phyloP scores from a whole-genome alignment of 805 yeast genomes.

The Brettanomyces nanus region DNA sequence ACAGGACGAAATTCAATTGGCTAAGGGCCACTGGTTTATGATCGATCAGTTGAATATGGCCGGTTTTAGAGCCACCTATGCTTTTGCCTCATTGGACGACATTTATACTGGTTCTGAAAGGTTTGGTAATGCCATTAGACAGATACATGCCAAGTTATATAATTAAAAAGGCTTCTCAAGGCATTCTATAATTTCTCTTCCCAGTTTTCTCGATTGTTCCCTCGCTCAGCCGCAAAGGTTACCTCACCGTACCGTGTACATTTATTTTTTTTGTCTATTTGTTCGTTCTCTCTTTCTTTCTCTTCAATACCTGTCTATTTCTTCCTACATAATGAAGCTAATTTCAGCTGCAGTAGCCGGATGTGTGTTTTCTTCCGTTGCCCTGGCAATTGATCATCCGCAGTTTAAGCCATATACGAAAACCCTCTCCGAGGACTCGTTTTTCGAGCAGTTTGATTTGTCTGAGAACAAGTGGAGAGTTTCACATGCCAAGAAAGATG shows the following conservation, averaged over 20 bases:
- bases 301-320: too few relatives aligned
- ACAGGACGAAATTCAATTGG: conserved; percentile 20
- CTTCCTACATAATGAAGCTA: conserved; percentile 7
- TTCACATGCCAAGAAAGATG: conserved; percentile 48
- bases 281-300: too few relatives aligned
- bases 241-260: too few relatives aligned
- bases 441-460: conserved; percentile 58
- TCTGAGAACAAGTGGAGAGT: conserved; percentile 44
- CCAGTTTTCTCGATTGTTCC: too few relatives aligned
- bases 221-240: too few relatives aligned
- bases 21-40: conserved; percentile 29
- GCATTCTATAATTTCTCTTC: too few relatives aligned
- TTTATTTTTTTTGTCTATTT: too few relatives aligned
- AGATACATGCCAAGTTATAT: conserved; percentile 11
- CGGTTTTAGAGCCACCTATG: conserved; percentile 27
- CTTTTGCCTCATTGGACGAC: conserved; percentile 21
- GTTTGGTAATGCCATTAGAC: conserved; percentile 18
- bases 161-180: too few relatives aligned
- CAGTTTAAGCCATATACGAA: conserved; percentile 31
- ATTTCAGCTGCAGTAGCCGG: conserved; percentile 9
- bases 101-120: conserved; percentile 20
- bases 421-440: conserved; percentile 33
- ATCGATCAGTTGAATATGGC: conserved; percentile 14
- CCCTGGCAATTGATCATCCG: conserved; percentile 22
- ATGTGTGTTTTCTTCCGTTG: too few relatives aligned